Percentiles rank a stretch among this genome's conserved stretches.
Conservation (phyloP, 176 grass and related monocot genomes). For the Phoenix dactylifera region DNA sequence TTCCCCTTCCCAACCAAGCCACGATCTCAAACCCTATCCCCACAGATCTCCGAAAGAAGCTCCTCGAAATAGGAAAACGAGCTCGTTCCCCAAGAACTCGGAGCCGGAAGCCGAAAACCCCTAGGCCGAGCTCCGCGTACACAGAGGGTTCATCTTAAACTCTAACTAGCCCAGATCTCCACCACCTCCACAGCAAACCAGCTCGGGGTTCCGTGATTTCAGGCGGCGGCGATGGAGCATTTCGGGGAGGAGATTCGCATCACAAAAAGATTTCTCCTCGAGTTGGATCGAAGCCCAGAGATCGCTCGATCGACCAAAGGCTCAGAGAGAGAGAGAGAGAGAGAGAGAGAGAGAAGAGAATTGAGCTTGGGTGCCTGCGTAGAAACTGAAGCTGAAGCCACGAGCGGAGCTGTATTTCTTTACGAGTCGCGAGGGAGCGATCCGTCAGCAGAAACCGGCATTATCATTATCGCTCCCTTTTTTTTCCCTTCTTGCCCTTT, state of each 20-base stretch:
- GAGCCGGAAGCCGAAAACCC: background rate
- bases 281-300: background rate
- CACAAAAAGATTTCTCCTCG: background rate
- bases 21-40: background rate
- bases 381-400: no score
- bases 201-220: background rate
- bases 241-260: background rate
- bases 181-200: background rate
- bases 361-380: background rate
- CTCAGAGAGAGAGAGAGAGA: background rate
- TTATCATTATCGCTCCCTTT: no score
- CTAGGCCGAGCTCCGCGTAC: background rate
- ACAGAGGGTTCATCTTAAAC: conserved; percentile 1
- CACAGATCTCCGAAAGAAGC: conserved; percentile 2
- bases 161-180: background rate
- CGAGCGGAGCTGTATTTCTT: no score
- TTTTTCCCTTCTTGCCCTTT: no score
- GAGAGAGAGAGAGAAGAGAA: background rate
- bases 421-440: no score
- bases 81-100: background rate
- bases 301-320: background rate
- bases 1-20: background rate
- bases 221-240: background rate
- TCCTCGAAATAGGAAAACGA: background rate
- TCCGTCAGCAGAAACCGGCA: no score